These are phyloP conservation scores for Pestalotiopsis sp. DNA, from an alignment of 2,329 filamentous ascomycete species.

Conservation along the genomic window DNA sequence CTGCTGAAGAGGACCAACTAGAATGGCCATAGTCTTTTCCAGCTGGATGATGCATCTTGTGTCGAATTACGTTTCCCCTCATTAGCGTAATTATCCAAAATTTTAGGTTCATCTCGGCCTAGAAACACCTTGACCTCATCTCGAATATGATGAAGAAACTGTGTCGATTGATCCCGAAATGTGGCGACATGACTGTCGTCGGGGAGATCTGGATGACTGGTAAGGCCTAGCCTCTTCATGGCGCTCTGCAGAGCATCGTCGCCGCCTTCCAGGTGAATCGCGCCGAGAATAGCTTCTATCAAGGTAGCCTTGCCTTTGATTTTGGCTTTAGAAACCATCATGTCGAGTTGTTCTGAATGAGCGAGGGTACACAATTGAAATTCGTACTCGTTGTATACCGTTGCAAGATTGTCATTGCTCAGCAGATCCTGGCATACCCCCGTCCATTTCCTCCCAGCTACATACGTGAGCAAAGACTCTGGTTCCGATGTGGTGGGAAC, in stretches of 20 bases:
- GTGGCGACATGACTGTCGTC: not conserved
- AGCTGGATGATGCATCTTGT: not conserved
- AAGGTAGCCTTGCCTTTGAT: not conserved
- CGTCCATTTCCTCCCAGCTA: not conserved
- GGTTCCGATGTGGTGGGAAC: not conserved
- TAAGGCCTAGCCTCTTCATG: not conserved
- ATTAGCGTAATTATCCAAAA: not conserved
- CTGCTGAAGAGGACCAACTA: not conserved
- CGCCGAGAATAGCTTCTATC: not conserved
- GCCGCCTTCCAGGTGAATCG: not conserved
- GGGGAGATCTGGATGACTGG: not conserved
- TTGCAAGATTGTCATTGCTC: not conserved
- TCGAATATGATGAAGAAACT: not conserved
- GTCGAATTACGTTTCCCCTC: not conserved
- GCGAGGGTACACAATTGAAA: not conserved
- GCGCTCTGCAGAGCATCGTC: not conserved
- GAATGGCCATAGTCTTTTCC: not conserved
- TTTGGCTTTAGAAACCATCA: not conserved
- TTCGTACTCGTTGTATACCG: not conserved
- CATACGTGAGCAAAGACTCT: not conserved
- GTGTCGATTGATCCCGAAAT: not conserved
- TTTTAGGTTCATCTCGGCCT: not conserved
- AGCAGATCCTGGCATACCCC: not conserved
- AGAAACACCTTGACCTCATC: not conserved
- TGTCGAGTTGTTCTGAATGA: not conserved